A percentile compares a stretch with the other conserved stretches of the same genome.
These are phyloP conservation scores for Neurospora sp. DNA, from an alignment of 495 filamentous ascomycete genomes.

Conservation along the genomic window DNA sequence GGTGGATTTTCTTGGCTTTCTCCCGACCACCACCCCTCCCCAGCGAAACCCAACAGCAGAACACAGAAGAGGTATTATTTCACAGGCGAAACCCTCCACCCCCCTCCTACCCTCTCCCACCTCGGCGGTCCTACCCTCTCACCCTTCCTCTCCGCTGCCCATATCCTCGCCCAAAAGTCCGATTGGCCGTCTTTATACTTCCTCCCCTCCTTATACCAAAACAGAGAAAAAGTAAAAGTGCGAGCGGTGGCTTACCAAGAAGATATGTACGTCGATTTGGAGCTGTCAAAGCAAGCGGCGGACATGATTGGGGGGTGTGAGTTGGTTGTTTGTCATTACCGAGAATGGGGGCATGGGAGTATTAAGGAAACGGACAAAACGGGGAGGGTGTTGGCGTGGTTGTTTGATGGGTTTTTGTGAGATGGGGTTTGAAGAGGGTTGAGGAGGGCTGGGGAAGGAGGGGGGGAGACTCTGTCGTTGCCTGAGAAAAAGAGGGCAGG, in stretches of 20 bases:
- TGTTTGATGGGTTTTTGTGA: slow-evolving; percentile 8
- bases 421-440: background rate
- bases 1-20: slow-evolving; percentile 33
- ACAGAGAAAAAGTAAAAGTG: slow-evolving; percentile 50
- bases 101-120: slow-evolving; percentile 21
- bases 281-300: slow-evolving; percentile 51
- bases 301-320: slow-evolving; percentile 56
- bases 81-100: slow-evolving; percentile 83
- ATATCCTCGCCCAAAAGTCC: slow-evolving; percentile 50
- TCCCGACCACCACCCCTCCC: background rate
- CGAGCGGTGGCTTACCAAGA: slow-evolving; percentile 70
- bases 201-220: slow-evolving; percentile 37
- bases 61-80: slow-evolving; percentile 56
- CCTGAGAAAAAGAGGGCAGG: too few relatives aligned
- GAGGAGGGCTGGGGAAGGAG: too few relatives aligned
- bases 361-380: slow-evolving; percentile 46
- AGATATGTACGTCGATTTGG: slow-evolving; percentile 84
- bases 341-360: slow-evolving; percentile 59
- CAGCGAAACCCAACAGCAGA: background rate
- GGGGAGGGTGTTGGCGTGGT: slow-evolving; percentile 46
- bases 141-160: slow-evolving; percentile 49
- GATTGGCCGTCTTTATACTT: slow-evolving; percentile 72
- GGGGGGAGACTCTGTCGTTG: too few relatives aligned
- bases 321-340: slow-evolving; percentile 32
- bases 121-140: slow-evolving; percentile 38